Percentiles rank a stretch among this genome's conserved stretches.
phyloP scores from a whole-genome alignment of 2,329 filamentous ascomycete species.

The Fusarium chlamydosporum region DNA sequence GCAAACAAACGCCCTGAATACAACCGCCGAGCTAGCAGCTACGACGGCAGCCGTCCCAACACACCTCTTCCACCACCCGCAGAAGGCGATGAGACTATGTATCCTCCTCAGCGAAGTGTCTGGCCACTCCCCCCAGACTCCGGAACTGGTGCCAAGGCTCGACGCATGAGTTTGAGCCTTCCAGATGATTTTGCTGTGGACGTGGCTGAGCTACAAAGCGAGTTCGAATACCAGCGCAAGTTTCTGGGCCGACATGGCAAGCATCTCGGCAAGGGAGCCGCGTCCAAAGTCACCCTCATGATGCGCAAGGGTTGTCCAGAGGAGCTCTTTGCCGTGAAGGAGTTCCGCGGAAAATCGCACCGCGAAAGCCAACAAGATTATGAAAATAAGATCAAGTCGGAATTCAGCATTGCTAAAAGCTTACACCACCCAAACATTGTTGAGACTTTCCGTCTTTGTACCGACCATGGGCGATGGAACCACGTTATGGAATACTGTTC shows the following conservation, averaged over 20 bases:
- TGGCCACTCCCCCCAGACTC: constrained; percentile 75
- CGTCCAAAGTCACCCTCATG: constrained; percentile 87
- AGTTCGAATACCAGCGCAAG: constrained; percentile 79
- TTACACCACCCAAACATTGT: constrained; percentile 90
- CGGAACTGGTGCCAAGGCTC: constrained; percentile 82
- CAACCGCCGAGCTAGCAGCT: constrained; percentile 63
- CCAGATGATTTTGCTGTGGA: constrained; percentile 82
- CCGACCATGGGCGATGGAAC: constrained; percentile 82
- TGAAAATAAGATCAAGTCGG: constrained; percentile 90
- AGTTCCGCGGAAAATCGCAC: constrained; percentile 81
- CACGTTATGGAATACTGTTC: constrained; percentile 95
- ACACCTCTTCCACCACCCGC: constrained; percentile 39
- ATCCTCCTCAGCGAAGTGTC: constrained; percentile 61
- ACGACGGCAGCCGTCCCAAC: constrained; percentile 58
- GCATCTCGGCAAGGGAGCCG: constrained; percentile 84
- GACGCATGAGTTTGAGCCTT: constrained; percentile 80
- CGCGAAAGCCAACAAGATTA: constrained; percentile 81
- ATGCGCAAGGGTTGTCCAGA: constrained; percentile 73
- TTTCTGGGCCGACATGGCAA: constrained; percentile 80
- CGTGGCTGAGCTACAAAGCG: constrained; percentile 75
- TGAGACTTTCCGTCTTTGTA: constrained; percentile 82
- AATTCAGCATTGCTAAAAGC: constrained; percentile 89
- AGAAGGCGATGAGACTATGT: constrained; percentile 50
- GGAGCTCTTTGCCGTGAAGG: constrained; percentile 87
- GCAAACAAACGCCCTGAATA: constrained; percentile 46